Conservation (phyloP, 345 rosid genomes). For the Limnanthes douglasii region DNA sequence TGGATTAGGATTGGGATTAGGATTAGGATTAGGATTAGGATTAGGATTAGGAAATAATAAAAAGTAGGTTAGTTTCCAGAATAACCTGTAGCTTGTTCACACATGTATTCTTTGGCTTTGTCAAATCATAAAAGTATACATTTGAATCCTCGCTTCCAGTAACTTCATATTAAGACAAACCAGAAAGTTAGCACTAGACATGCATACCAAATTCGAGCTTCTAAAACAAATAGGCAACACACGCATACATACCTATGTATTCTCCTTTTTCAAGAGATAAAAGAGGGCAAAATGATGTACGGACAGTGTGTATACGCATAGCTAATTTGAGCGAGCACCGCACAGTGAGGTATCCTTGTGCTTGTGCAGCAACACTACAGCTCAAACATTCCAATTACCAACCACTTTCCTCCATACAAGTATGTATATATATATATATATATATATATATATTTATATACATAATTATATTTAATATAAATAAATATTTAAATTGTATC, state of each 20-base stretch:
- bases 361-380: slow-evolving; percentile 70
- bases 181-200: slow-evolving; percentile 6
- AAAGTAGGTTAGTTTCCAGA: not conserved
- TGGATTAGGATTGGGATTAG: slow-evolving; percentile 1
- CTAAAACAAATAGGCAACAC: no score
- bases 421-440: not conserved
- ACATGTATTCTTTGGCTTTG: slow-evolving; percentile 74
- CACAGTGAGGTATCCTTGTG: slow-evolving; percentile 71
- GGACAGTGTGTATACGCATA: slow-evolving; percentile 52
- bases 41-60: no score
- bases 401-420: not conserved
- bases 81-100: slow-evolving; percentile 93
- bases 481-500: not conserved
- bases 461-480: not conserved
- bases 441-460: not conserved
- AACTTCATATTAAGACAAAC: slow-evolving; percentile 25
- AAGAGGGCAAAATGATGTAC: slow-evolving; percentile 82
- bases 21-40: no score
- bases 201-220: not conserved
- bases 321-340: slow-evolving; percentile 76
- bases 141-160: slow-evolving; percentile 92
- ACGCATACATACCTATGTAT: slow-evolving; percentile 77
- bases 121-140: slow-evolving; percentile 82
- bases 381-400: slow-evolving; percentile 6
- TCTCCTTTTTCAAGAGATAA: slow-evolving; percentile 92